Base-by-base conservation (phyloP, 2,329 filamentous ascomycete species). In the Zalaria sp. region DNA sequence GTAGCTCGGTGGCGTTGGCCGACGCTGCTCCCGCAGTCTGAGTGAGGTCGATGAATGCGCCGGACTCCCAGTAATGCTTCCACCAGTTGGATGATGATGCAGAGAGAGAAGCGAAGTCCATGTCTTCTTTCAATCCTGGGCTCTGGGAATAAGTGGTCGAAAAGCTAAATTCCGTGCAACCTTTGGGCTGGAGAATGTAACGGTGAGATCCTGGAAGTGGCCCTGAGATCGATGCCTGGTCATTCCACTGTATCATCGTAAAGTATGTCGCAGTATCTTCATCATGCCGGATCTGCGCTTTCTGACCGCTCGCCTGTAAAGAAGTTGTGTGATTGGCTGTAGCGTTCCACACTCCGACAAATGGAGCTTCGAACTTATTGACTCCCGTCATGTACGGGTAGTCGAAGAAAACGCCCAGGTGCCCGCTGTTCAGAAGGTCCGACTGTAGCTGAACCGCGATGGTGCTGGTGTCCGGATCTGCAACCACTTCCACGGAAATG, bases 321-420 rank as follows among this genome's bases (percentile, higher is more conserved):
- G 43, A 52, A 0, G 69, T 72, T 2, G 51, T 60, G 46, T 73
- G 68, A 9, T 62, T 62, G 4, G 53, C 53, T 0, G 68, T 66
- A 4, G 62, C 63, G 49, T 72, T 69, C 55, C 66, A 72, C 4
- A 69, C 52, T 1, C 71, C 71, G 2, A 75, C 69, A 45, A 68
- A 74, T 1, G 71, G 70, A 2, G 68, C 68, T 32, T 73, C 69
- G 43, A 73, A 74, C 47, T 73, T 73, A 47, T 69, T 67, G 26
- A 54, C 53, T 7, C 60, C 59, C 10, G 61, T 66, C 18, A 69
- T 59, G 41, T 68, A 66, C 3, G 72, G 70, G 42, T 71, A 74
- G 41, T 74, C 69, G 42, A 74, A 64, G 47, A 71, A 72, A 4
- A 73, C 50, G 0, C 66, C 64, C 5, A 74, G 50, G 4, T 51